Evolutionary conservation across 139 green algal genomes (phyloP).

Genomic region (Volvox africanus): DNA sequence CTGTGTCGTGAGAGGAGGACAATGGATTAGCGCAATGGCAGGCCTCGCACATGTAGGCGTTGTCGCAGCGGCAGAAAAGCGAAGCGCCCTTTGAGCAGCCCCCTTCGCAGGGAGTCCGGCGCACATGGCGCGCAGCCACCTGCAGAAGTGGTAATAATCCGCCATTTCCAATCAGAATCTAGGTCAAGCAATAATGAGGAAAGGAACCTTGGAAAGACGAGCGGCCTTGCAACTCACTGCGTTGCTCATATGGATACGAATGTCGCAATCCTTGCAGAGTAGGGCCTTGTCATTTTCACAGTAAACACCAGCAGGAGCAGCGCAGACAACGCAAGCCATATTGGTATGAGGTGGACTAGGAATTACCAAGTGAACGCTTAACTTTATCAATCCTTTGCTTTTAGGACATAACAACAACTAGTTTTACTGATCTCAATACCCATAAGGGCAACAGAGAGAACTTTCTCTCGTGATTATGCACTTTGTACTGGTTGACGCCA

Average conservation of each 20-base stretch:
- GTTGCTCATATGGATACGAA: conserved; percentile 62
- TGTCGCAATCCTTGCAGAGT: conserved; percentile 63
- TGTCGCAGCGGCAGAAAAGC: conserved; percentile 44
- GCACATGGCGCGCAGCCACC: conserved; percentile 55
- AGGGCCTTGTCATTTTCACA: conserved; percentile 62
- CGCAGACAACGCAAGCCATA: conserved; percentile 53
- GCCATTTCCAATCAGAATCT: too few relatives aligned
- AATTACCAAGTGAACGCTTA: too few relatives aligned
- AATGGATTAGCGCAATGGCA: conserved; percentile 52
- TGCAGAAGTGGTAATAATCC: background rate
- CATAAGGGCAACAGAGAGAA: too few relatives aligned
- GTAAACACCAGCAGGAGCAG: conserved; percentile 48
- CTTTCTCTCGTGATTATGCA: too few relatives aligned
- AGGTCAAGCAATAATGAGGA: too few relatives aligned
- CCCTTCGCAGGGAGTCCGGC: conserved; percentile 22
- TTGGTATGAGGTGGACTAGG: background rate
- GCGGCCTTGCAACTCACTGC: background rate
- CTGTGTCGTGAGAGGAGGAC: conserved; percentile 34
- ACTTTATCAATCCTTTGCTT: too few relatives aligned
- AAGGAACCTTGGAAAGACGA: background rate
- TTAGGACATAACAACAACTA: too few relatives aligned
- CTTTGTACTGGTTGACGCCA: too few relatives aligned
- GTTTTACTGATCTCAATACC: too few relatives aligned
- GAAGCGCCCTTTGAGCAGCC: background rate
- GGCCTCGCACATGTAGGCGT: conserved; percentile 38